Base-by-base conservation (phyloP, 1,284 basidiomycete species). In the Sanguinoderma infundibulare region DNA sequence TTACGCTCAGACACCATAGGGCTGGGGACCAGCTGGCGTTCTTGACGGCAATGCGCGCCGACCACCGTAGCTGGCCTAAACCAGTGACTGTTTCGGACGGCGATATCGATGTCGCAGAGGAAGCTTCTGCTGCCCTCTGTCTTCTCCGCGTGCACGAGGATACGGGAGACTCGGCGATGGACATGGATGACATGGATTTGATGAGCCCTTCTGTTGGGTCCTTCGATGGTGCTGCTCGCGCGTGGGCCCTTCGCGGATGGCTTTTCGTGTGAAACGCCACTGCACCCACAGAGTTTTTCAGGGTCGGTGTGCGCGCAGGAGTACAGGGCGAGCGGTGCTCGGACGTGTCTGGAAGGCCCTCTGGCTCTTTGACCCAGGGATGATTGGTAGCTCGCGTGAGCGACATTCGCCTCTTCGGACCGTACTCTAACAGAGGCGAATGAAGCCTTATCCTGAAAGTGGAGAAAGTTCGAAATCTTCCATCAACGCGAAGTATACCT, bases 381-480 rank as follows among this genome's bases (percentile, higher is more conserved):
- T 60, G 58, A 12, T 36, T 17, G 6, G 47, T 14, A 14, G 58
- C 58, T 30, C 51, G 20, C 8, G 53, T 53, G 30, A 53, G 58
- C 15, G 58, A 35, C 46, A 60, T 50, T 17, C 58, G 58, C n/a
- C 3, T n/a, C 9, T 22, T 15, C 4, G 53, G 58, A 4, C 42
- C 24, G 32, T 32, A 36, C 47, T 55, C 58, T 3, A 60, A 53
- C 20, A 60, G 36, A 26, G 20, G 36, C 46, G 35, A 2, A 60
- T 49, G 46, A 60, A 60, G 36, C 42, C 47, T 6, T 55, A n/a
- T 5, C 53, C 58, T 60, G 8, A n/a, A 32, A 15, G n/a, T 5
- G 1, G 9, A 5, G 22, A 44, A 6, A 28, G 28, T 15, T 8
- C 12, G 22, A 12, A 42, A 10, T 28, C 9, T 14, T 15, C 6